Evolutionary conservation across 495 filamentous ascomycete genomes (phyloP).

Genomic region (Daldinia childiae): DNA sequence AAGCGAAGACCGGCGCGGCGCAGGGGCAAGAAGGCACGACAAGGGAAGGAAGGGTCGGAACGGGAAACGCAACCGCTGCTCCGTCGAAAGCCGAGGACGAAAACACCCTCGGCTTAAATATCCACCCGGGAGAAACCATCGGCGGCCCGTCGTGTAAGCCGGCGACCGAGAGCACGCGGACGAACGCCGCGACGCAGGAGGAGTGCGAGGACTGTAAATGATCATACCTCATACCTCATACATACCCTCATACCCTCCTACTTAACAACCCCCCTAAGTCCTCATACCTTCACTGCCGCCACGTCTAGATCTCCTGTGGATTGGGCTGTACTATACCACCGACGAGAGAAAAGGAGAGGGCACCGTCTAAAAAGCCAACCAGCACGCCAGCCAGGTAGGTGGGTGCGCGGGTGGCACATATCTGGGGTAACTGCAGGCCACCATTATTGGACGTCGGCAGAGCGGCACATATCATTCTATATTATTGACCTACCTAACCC

Average conservation of each 20-base stretch:
- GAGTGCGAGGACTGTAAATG: slow-evolving; percentile 45
- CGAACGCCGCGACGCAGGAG: slow-evolving; percentile 11
- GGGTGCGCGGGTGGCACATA: slow-evolving; percentile 1
- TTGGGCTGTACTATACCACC: neutral
- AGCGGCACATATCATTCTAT: neutral
- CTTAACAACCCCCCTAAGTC: neutral
- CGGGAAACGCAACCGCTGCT: neutral
- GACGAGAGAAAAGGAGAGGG: neutral
- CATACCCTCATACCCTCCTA: neutral
- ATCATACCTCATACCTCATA: neutral
- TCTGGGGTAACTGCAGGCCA: neutral
- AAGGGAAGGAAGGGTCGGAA: neutral
- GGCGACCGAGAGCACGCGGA: slow-evolving; percentile 18
- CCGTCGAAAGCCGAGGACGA: slow-evolving; percentile 2
- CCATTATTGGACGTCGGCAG: neutral
- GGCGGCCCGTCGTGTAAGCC: slow-evolving; percentile 32
- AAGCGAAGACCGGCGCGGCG: neutral
- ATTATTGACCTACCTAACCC: neutral
- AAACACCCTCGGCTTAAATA: slow-evolving; percentile 21
- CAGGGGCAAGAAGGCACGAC: too few relatives aligned
- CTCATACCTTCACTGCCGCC: neutral
- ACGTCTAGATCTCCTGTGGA: neutral
- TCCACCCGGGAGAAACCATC: slow-evolving; percentile 20
- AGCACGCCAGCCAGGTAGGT: neutral
- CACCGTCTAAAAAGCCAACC: neutral